These are phyloP conservation scores for Macrophomina tecta DNA, from an alignment of 2,329 filamentous ascomycete species.

Conservation along the genomic window DNA sequence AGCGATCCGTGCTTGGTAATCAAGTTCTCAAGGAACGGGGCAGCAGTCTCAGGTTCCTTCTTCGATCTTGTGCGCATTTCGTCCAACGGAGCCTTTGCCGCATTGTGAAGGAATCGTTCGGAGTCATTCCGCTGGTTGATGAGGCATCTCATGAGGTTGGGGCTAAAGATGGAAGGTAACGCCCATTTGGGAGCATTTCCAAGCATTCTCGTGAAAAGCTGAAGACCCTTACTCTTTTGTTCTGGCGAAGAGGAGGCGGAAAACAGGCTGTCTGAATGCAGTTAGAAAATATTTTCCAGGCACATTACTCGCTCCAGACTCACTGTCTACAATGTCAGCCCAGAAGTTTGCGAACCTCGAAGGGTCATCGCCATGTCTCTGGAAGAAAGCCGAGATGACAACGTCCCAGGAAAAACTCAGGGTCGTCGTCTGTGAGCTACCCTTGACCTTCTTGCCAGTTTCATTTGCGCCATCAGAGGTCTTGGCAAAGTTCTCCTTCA, in stretches of 20 bases:
- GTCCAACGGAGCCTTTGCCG: slow-evolving; percentile 77
- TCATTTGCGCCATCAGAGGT: slow-evolving; percentile 52
- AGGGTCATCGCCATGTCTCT: slow-evolving; percentile 39
- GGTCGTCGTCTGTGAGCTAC: slow-evolving; percentile 74
- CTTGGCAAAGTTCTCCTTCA: slow-evolving; percentile 74
- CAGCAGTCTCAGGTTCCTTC: slow-evolving; percentile 64
- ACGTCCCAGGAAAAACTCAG: slow-evolving; percentile 89
- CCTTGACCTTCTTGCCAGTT: slow-evolving; percentile 58
- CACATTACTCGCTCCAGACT: slow-evolving; percentile 42
- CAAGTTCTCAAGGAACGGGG: slow-evolving; percentile 69
- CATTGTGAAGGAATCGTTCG: slow-evolving; percentile 79
- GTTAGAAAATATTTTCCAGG: slow-evolving; percentile 31
- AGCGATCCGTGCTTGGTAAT: slow-evolving; percentile 72
- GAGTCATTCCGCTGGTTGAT: slow-evolving; percentile 81
- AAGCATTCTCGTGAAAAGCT: slow-evolving; percentile 81
- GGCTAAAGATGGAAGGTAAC: slow-evolving; percentile 73
- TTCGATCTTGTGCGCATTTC: slow-evolving; percentile 70
- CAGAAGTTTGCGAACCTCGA: slow-evolving; percentile 77
- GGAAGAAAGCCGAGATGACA: slow-evolving; percentile 61
- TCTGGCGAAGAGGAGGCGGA: slow-evolving; percentile 81
- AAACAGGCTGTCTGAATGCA: slow-evolving; percentile 74
- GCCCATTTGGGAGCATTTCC: slow-evolving; percentile 56
- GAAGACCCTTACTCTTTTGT: slow-evolving; percentile 90
- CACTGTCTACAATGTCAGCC: slow-evolving; percentile 84
- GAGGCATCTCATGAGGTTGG: slow-evolving; percentile 80